Evolutionary conservation across 2,329 filamentous ascomycete genomes (phyloP).

Genomic region (Pseudodiploospora longispora): DNA sequence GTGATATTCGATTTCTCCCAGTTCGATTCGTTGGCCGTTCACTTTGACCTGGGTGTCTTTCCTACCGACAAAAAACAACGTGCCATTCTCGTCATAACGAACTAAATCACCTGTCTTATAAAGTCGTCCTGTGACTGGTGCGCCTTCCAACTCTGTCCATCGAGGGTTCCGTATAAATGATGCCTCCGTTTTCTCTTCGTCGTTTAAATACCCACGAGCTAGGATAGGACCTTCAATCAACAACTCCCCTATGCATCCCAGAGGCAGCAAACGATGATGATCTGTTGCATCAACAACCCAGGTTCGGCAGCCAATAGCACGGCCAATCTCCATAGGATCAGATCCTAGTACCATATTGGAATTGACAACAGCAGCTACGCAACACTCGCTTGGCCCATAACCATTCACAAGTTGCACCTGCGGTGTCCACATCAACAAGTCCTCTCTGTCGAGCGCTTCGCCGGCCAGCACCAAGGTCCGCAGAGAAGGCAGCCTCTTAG

Average conservation of each 20-base stretch:
- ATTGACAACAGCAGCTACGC: background rate
- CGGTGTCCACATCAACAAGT: background rate
- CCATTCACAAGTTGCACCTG: background rate
- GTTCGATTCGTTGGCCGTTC: conserved; percentile 44
- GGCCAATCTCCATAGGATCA: background rate
- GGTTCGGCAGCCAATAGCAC: background rate
- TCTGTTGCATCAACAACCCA: background rate
- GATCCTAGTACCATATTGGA: background rate
- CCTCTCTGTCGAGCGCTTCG: background rate
- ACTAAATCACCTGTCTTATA: conserved; percentile 40
- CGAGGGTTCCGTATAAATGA: background rate
- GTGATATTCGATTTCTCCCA: conserved; percentile 16
- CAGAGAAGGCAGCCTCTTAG: background rate
- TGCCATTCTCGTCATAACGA: conserved; percentile 27
- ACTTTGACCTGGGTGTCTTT: conserved; percentile 50
- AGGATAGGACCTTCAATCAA: background rate
- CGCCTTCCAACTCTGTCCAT: background rate
- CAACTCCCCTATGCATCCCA: background rate
- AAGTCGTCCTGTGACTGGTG: conserved; percentile 11
- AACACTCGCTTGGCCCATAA: background rate
- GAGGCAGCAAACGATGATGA: background rate
- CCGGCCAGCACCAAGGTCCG: background rate
- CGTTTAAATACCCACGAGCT: background rate
- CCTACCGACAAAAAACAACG: conserved; percentile 36
- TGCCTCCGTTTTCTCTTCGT: background rate